Evolutionary conservation across 164 flowering plant genomes (phyloP).

Genomic region (Liriodendron chinense): DNA sequence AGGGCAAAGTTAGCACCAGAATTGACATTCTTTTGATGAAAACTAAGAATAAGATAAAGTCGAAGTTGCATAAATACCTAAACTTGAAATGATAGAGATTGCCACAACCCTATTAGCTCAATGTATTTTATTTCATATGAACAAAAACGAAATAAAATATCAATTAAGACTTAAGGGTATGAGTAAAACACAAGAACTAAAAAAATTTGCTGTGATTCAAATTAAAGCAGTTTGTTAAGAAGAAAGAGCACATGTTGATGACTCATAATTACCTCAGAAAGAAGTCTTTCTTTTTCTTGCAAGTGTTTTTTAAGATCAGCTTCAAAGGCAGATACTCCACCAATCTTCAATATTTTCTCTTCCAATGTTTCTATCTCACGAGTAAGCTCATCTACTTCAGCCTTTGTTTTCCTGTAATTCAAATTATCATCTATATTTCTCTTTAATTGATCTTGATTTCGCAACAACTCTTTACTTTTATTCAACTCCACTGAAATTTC

Average conservation of each 20-base stretch:
- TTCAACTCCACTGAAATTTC: conserved; percentile 56
- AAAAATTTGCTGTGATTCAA: not conserved
- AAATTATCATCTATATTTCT: conserved; percentile 86
- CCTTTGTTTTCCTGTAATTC: conserved; percentile 73
- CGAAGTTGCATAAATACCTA: not conserved
- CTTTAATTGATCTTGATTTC: conserved; percentile 59
- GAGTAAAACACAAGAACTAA: not conserved
- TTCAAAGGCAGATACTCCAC: conserved; percentile 64
- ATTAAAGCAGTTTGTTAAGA: not conserved
- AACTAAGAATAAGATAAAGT: not conserved
- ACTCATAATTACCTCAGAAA: conserved; percentile 62
- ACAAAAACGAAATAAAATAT: not conserved
- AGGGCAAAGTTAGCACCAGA: not conserved
- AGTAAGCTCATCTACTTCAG: conserved; percentile 65
- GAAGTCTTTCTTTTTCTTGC: conserved; percentile 79
- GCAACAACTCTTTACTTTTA: conserved; percentile 53
- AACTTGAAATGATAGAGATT: not conserved
- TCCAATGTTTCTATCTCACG: conserved; percentile 73
- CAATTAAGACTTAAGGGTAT: not conserved
- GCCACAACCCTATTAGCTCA: not conserved
- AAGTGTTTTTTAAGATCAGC: conserved; percentile 49
- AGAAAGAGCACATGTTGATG: not conserved
- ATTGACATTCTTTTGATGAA: not conserved
- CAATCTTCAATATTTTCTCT: conserved; percentile 58
- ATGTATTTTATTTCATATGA: too few relatives aligned